Evolutionary conservation across 2,329 filamentous ascomycete genomes (phyloP).

Genomic region (Botryotinia narcissicola): DNA sequence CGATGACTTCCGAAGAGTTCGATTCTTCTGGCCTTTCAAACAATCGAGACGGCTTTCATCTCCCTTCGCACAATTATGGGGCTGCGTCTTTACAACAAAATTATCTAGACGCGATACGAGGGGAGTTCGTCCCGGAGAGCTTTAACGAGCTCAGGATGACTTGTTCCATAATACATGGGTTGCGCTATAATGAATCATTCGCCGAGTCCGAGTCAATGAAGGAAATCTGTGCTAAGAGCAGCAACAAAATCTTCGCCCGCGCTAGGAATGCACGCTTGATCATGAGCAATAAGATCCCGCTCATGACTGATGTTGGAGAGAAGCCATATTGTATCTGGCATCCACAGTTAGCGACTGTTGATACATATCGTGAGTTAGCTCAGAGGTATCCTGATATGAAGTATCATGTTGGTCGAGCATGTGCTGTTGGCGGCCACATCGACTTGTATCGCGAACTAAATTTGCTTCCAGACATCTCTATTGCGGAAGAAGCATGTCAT

Average conservation of each 20-base stretch:
- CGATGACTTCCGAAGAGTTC: background rate
- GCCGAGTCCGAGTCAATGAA: background rate
- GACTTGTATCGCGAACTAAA: slow-evolving; percentile 6
- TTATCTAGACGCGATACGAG: background rate
- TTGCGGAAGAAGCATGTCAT: background rate
- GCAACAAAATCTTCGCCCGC: background rate
- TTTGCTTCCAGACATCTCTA: background rate
- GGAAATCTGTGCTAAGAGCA: background rate
- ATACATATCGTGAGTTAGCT: background rate
- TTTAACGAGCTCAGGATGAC: accelerated
- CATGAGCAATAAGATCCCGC: background rate
- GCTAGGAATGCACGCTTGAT: background rate
- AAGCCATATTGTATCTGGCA: background rate
- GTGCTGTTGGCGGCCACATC: background rate
- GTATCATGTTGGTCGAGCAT: background rate
- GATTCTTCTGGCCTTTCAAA: background rate
- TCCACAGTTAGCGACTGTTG: background rate
- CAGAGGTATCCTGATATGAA: background rate
- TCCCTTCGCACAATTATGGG: accelerated
- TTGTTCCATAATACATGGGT: background rate
- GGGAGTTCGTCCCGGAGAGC: background rate
- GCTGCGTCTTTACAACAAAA: background rate
- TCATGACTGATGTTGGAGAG: background rate
- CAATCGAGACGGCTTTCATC: background rate
- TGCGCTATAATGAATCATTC: background rate